Percentiles rank a stretch among this genome's conserved stretches.
phyloP scores from a whole-genome alignment of 2,329 filamentous ascomycete species.

The Emmonsia crescens region DNA sequence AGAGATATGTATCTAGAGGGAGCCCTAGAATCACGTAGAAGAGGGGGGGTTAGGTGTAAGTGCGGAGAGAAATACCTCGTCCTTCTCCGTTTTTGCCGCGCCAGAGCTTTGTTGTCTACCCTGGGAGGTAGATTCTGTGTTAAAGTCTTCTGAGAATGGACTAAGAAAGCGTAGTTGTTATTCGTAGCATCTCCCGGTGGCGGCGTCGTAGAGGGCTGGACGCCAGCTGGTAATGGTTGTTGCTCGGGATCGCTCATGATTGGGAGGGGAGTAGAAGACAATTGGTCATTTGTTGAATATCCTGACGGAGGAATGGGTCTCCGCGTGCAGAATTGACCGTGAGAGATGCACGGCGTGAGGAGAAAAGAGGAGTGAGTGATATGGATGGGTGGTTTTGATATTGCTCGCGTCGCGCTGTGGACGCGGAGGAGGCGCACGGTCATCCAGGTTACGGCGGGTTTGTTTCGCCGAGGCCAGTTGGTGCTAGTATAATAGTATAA shows the following conservation, averaged over 20 bases:
- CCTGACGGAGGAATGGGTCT: background rate
- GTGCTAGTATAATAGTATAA: too few relatives aligned
- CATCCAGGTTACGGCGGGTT: background rate
- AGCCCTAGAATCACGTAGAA: background rate
- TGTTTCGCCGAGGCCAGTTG: background rate
- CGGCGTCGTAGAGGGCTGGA: background rate
- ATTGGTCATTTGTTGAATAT: background rate
- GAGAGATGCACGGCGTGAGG: background rate
- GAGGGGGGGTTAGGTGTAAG: too few relatives aligned
- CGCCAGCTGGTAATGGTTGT: background rate
- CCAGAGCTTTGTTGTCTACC: slow-evolving; percentile 49
- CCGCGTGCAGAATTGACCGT: background rate
- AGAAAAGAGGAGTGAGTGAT: background rate
- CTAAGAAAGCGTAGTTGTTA: slow-evolving; percentile 45
- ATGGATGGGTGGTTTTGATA: background rate
- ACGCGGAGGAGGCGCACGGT: slow-evolving; percentile 3
- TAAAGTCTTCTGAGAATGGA: slow-evolving; percentile 48
- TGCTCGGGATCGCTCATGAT: slow-evolving; percentile 2
- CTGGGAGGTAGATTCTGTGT: slow-evolving; percentile 46
- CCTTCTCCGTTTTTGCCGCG: slow-evolving; percentile 50
- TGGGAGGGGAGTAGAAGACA: background rate
- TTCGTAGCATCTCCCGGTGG: slow-evolving; percentile 22
- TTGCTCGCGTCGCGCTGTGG: slow-evolving; percentile 4
- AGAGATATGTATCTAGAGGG: background rate
- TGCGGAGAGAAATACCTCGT: slow-evolving; percentile 43